These are phyloP conservation scores for Peronospora destructor DNA, from an alignment of 352 stramenopile species.

Conservation along the genomic window DNA sequence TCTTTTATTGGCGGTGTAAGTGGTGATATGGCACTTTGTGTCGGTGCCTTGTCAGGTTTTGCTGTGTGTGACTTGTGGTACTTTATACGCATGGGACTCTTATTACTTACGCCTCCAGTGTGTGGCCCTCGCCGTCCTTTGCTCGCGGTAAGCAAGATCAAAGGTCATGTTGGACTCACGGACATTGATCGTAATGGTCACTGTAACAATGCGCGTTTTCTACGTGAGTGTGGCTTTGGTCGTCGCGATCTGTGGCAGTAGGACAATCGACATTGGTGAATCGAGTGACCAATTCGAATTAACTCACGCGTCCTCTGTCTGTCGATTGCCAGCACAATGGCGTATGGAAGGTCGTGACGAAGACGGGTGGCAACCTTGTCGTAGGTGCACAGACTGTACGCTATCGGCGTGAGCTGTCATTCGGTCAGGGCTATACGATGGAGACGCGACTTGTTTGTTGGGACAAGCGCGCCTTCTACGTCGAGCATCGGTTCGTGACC, in stretches of 20 bases:
- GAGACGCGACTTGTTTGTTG: conserved; percentile 72
- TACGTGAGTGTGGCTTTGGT: conserved; percentile 80
- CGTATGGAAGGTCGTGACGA: conserved; percentile 57
- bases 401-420: conserved; percentile 71
- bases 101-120: conserved; percentile 19
- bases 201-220: conserved; percentile 79
- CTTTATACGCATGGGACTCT: conserved; percentile 51
- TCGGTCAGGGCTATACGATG: conserved; percentile 62
- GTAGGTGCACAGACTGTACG: conserved; percentile 75
- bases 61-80: conserved; percentile 76
- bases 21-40: conserved; percentile 17
- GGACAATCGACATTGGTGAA: background rate
- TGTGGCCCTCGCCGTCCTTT: conserved; percentile 32
- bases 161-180: conserved; percentile 40
- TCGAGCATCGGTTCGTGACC: conserved; percentile 82
- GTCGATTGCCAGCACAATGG: conserved; percentile 47
- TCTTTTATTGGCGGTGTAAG: conserved; percentile 23
- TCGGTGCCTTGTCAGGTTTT: conserved; percentile 49
- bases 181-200: conserved; percentile 84
- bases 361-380: conserved; percentile 61
- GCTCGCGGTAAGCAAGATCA: conserved; percentile 44
- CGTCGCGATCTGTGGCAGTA: conserved; percentile 80
- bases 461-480: conserved; percentile 79
- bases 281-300: background rate
- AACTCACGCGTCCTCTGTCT: conserved; percentile 5